Base-by-base conservation (phyloP, 176 grass and related monocot species). In the Oryza punctata region DNA sequence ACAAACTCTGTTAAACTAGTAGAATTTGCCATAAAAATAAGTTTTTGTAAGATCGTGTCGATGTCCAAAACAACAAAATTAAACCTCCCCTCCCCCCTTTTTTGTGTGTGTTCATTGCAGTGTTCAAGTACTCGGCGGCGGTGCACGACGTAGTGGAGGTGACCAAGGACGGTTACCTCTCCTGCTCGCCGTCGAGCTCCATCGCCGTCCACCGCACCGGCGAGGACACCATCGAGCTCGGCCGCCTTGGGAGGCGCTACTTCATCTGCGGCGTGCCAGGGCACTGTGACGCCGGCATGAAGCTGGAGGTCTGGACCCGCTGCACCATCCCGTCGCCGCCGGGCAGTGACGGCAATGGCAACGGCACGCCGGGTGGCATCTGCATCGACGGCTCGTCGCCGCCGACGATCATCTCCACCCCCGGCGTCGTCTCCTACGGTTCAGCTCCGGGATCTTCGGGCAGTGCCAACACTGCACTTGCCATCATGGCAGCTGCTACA, bases 91-190 rank as follows among this genome's bases (percentile, higher is more conserved):
- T 2, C 28, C 28, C 28, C 28, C 28, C 4, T 10, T 7, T 21
- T 18, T 7, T 38, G 6, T n/a, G n/a, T n/a, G 10, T 8, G 18
- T 7, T 7, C 10, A 57, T 57, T 57, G 59, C 59, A 86, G 69
- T 87, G 61, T 79, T 90, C 78, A 82, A 10, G 21, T 69, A 87
- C 84, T 47, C 65, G 23, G 38, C 63, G 16, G 12, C 15, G 35
- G 63, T 71, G 47, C 88, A 90, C 79, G 81, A 79, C 70, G 84
- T 80, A 37, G 47, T 87, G 46, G 78, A 91, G 89, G 85, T 91
- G 73, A 80, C 5, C 50, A 24, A 69, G 49, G 21, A 11, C 29
- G 61, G 72, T 0, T 87, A 81, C 63, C 6, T 3, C 23, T 27
- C 85, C 46, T 91, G 80, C 85, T 70, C 75, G 30, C n/a, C 37